Evolutionary conservation across 2,329 filamentous ascomycete genomes (phyloP), one percentile per base, ranked within the genome.

Genomic region (Pleoardoris graminearum): DNA sequence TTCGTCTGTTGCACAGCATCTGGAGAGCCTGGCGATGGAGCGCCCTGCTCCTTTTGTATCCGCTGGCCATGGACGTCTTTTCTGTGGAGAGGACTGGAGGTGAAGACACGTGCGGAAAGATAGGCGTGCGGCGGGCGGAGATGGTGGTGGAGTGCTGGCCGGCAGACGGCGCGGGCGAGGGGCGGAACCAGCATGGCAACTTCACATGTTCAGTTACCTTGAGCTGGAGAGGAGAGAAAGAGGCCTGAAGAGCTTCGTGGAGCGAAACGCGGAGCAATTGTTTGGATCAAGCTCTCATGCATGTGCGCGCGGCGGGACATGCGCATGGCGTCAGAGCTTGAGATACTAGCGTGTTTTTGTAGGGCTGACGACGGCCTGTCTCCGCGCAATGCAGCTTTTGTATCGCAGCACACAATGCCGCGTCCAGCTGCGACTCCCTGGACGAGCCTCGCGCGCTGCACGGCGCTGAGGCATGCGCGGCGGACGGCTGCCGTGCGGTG

Each of bases 51-150:
- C 4, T 32, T 8, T 5, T 7, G 3, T 47, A 59, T n/a, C 69
- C 62, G 33, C 55, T 72, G 59, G 67, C 74, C 41, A 37, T 68
- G 66, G n/a, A 48, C 75, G 72, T 73, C 74, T 70, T 73, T 79
- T 63, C 68, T 72, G 66, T 77, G 75, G 4, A 70, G 71, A 19
- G 74, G 74, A 44, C 70, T 74, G 7, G 73, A 74, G 17, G 76
- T 72, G 61, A 80, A 79, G 54, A 79, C 71, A 45, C 77, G 72
- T 27, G 61, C 57, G 48, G 57, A 23, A 30, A 50, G 37, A 38
- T 25, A 42, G 19, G 47, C 37, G 30, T 42, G 47, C 42, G 36
- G 39, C 16, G 48, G 32, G 39, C 33, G 49, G 25, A 51, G 23
- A 21, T 5, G 48, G 29, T 57, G 43, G 50, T 54, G 59, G 46